Percentiles rank a stretch among this genome's conserved stretches.
phyloP scores from a whole-genome alignment of 2,329 filamentous ascomycete species.

The Teratosphaeria pseudoeucalypti region DNA sequence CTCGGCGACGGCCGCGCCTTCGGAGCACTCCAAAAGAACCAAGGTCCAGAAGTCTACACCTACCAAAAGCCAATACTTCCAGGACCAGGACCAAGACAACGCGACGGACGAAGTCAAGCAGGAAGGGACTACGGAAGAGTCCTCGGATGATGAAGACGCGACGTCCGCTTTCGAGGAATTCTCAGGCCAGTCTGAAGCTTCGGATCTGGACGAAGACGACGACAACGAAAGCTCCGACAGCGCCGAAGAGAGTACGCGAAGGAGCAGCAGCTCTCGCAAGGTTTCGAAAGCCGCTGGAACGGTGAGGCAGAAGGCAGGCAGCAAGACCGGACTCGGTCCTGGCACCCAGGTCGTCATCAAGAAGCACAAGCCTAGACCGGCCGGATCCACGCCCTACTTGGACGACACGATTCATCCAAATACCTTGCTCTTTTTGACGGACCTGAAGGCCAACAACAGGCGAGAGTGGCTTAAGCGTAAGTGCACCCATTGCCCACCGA shows the following conservation, averaged over 20 bases:
- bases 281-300: constrained; percentile 9
- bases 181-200: constrained; percentile 14
- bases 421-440: constrained; percentile 50
- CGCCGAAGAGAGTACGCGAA: constrained; percentile 25
- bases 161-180: not conserved
- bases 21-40: constrained; percentile 11
- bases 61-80: constrained; percentile 44
- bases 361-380: constrained; percentile 51
- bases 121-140: constrained; percentile 22
- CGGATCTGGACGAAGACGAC: constrained; percentile 25
- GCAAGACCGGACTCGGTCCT: constrained; percentile 45
- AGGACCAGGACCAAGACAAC: constrained; percentile 10
- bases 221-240: constrained; percentile 21
- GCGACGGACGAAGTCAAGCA: constrained; percentile 14
- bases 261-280: constrained; percentile 18
- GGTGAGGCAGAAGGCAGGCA: constrained; percentile 32
- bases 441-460: constrained; percentile 51
- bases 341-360: constrained; percentile 53
- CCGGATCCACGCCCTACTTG: constrained; percentile 48
- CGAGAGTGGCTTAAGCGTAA: constrained; percentile 54
- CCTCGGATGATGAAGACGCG: not conserved
- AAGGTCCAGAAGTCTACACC: constrained; percentile 25
- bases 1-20: constrained; percentile 8
- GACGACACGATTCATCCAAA: constrained; percentile 53
- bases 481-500: constrained; percentile 8